Conservation (phyloP, 2,329 filamentous ascomycete species). For the Laburnicola sp. region DNA sequence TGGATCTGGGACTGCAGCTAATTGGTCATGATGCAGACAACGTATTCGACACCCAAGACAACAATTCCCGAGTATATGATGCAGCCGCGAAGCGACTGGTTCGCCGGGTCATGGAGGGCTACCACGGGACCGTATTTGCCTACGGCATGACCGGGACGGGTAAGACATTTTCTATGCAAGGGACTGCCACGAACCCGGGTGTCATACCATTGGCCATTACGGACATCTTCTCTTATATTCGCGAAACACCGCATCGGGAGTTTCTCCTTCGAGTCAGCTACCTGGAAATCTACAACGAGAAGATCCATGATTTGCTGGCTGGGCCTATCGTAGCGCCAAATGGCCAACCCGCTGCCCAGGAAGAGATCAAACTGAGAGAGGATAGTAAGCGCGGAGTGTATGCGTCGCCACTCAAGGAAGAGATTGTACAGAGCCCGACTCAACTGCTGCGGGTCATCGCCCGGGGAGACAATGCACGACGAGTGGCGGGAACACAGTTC, state of each 20-base stretch:
- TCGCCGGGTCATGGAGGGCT: constrained; percentile 96
- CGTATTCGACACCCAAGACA: constrained; percentile 90
- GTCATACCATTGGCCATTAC: constrained; percentile 97
- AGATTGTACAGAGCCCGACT: constrained; percentile 97
- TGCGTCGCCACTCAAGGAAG: constrained; percentile 92
- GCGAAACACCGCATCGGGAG: constrained; percentile 91
- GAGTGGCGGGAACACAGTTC: constrained; percentile 94
- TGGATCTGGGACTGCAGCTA: constrained; percentile 12
- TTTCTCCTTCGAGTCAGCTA: constrained; percentile 96
- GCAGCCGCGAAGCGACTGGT: constrained; percentile 91
- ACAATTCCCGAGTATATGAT: constrained; percentile 94
- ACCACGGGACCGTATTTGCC: constrained; percentile 96
- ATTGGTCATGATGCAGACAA: constrained; percentile 68
- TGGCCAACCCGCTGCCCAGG: constrained; percentile 59
- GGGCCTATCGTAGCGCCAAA: constrained; percentile 64
- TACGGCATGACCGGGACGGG: constrained; percentile 99
- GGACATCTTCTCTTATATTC: constrained; percentile 98
- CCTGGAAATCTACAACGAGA: constrained; percentile 98
- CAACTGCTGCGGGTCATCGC: constrained; percentile 94
- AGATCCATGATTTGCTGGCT: constrained; percentile 88
- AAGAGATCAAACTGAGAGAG: constrained; percentile 96
- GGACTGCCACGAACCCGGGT: constrained; percentile 90
- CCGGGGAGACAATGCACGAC: constrained; percentile 84
- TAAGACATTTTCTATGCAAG: constrained; percentile 99
- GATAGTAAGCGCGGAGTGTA: constrained; percentile 97